Base-by-base conservation (phyloP, 2,329 filamentous ascomycete species). In the Diaporthe aspalathi region DNA sequence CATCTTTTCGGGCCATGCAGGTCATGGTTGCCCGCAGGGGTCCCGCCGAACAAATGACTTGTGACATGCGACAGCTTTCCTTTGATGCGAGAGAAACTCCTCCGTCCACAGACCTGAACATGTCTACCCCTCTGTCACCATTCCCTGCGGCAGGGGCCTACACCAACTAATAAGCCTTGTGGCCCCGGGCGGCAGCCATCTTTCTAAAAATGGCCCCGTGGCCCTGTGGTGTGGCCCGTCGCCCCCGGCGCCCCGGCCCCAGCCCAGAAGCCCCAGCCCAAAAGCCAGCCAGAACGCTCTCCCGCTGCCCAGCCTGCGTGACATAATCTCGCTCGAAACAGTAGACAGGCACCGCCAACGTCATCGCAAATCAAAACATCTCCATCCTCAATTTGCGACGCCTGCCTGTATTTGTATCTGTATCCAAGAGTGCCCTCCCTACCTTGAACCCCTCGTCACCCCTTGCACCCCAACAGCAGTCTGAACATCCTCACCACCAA, bases 311-410 rank as follows among this genome's bases (percentile, higher is more conserved):
- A 32, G 32, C 32, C 32, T 32, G 65, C 40, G 60, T 65, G 62
- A 70, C 69, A 70, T 70, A 70, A 70, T 70, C 60, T 67, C 69
- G 62, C 43, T 53, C 60, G 40, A 66, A 66, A 57, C 40, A 50
- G 53, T 50, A n/a, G 47, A 67, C n/a, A 43, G 60, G 50, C 69
- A 71, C 50, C 50, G 14, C 24, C 70, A 70, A 66, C 67, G 29
- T 72, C 67, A 70, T 50, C 70, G 57, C 49, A 67, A 70, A 72
- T 72, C 68, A 49, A 70, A 53, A 53, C 67, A 66, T 45, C 67
- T 60, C 70, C 70, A 70, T 60, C 54, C 32, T 72, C 67, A 70
- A 60, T 54, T 60, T 72, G 67, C 57, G 32, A 54, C 24, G n/a
- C 22, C 50, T 35, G 50, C 22, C 52, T 29, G 35, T 38, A 20